Evolutionary conservation across 306 rosid genomes (phyloP).

Genomic region (Geum urbanum): DNA sequence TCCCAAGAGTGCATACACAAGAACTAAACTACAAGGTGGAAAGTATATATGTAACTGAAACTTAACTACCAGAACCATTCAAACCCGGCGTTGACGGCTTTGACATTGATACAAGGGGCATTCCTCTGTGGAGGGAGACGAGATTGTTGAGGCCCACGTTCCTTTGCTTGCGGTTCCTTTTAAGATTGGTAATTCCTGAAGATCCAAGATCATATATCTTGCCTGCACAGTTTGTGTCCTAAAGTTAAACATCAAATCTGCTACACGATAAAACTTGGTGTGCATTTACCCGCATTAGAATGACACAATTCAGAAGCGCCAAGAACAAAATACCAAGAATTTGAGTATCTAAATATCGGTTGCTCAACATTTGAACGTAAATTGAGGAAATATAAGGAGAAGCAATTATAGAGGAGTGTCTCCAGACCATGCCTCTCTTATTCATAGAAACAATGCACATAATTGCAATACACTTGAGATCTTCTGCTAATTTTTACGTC

Average conservation of each 20-base stretch:
- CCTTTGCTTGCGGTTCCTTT: slow-evolving; percentile 36
- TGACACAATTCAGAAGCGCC: neutral
- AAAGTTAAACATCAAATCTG: neutral
- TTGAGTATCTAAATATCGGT: neutral
- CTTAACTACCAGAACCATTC: slow-evolving; percentile 54
- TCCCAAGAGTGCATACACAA: neutral
- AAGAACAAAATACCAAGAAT: neutral
- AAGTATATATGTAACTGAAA: no score
- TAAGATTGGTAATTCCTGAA: slow-evolving; percentile 38
- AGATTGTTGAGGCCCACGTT: slow-evolving; percentile 47
- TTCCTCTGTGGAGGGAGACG: slow-evolving; percentile 31
- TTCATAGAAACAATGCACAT: no score
- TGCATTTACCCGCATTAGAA: no score
- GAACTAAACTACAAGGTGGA: neutral
- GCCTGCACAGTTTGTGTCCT: slow-evolving; percentile 35
- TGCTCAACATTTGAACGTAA: neutral
- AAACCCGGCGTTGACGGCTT: slow-evolving; percentile 40
- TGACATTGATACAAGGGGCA: slow-evolving; percentile 45
- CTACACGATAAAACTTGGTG: no score
- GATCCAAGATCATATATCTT: slow-evolving; percentile 48
- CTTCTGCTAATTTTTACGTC: no score
- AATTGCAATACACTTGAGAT: no score
- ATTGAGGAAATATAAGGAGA: neutral
- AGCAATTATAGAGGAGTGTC: neutral
- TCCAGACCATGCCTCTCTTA: neutral